Conservation (phyloP, 495 filamentous ascomycete genomes). For the Podospora sp. region DNA sequence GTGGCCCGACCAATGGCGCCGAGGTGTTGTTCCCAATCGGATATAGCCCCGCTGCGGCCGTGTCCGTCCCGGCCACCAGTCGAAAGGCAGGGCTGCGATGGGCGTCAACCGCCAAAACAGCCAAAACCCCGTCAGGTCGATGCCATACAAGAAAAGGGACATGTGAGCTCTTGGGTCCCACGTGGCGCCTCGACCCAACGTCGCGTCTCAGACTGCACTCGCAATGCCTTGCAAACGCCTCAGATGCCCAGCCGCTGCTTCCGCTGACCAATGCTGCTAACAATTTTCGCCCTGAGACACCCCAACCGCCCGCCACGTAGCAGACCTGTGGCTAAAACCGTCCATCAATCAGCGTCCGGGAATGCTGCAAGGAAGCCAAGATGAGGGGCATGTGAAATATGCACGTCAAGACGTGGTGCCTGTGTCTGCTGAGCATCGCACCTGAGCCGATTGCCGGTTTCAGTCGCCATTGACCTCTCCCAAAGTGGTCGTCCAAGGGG, state of each 20-base stretch:
- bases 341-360: slow-evolving; percentile 11
- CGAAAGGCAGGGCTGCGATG: slow-evolving; percentile 15
- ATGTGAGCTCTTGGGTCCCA: slow-evolving; percentile 18
- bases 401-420: slow-evolving; percentile 24
- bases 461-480: slow-evolving; percentile 19
- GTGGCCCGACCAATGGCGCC: slow-evolving; percentile 2
- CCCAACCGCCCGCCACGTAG: slow-evolving; percentile 19
- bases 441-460: slow-evolving; percentile 6
- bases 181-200: slow-evolving; percentile 11
- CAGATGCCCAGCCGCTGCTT: not conserved
- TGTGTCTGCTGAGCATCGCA: slow-evolving; percentile 8
- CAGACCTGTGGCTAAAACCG: slow-evolving; percentile 9
- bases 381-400: slow-evolving; percentile 20
- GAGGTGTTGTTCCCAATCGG: slow-evolving; percentile 12
- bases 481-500: not conserved
- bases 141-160: slow-evolving; percentile 3
- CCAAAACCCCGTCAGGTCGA: too few species aligned
- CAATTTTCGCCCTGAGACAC: not conserved
- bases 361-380: slow-evolving; percentile 8
- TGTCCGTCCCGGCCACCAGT: slow-evolving; percentile 14
- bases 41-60: slow-evolving; percentile 15
- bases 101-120: not conserved
- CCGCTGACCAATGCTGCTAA: not conserved
- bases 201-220: not conserved
- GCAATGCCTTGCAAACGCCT: not conserved